Evolutionary conservation across 2,329 filamentous ascomycete genomes (phyloP).

Genomic region (Hypoxylon sp.): DNA sequence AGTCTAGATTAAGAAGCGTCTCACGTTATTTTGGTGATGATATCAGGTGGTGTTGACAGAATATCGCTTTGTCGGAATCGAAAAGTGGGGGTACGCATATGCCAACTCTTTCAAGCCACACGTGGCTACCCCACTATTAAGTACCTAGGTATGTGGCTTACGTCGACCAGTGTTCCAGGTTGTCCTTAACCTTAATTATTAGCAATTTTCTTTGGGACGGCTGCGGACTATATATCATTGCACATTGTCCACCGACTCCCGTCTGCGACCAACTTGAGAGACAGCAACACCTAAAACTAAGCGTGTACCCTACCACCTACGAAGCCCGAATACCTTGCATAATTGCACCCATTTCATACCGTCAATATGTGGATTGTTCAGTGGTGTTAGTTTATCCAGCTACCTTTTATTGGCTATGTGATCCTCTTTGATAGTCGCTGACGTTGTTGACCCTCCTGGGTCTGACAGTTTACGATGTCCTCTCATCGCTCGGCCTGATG

Average conservation of each 20-base stretch:
- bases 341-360: conserved; percentile 35
- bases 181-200: conserved; percentile 42
- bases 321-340: conserved; percentile 25
- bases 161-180: conserved; percentile 36
- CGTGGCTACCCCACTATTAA: too few relatives aligned
- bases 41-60: conserved; percentile 27
- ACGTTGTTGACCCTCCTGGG: conserved; percentile 41
- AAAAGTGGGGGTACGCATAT: conserved; percentile 14
- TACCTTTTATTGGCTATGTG: conserved; percentile 22
- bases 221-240: conserved; percentile 42
- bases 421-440: conserved; percentile 42
- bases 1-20: conserved; percentile 14
- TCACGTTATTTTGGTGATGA: conserved; percentile 30
- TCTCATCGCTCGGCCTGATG: conserved; percentile 87
- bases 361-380: conserved; percentile 90
- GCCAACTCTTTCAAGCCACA: conserved; percentile 27
- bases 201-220: conserved; percentile 40
- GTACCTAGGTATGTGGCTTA: conserved; percentile 21
- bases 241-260: conserved; percentile 42
- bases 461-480: conserved; percentile 84
- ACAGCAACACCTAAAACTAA: conserved; percentile 36
- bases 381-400: conserved; percentile 80
- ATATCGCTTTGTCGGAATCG: conserved; percentile 8
- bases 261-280: conserved; percentile 31
- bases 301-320: conserved; percentile 14